Base-by-base conservation (phyloP, 2,329 filamentous ascomycete genomes). In the Colletotrichum lini region DNA sequence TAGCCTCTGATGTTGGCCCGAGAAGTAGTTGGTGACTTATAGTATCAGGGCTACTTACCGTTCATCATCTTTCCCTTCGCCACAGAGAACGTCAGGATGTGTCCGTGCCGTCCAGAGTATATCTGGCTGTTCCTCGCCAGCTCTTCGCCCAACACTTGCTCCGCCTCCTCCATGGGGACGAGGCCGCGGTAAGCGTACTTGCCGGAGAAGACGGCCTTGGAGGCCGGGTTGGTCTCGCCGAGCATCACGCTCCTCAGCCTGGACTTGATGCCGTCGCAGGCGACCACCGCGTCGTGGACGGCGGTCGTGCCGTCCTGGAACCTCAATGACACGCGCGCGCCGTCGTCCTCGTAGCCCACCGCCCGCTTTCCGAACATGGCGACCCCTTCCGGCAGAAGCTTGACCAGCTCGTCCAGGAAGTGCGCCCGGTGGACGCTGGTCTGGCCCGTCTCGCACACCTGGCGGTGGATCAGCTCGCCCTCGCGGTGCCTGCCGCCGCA, bases 191-290 rank as follows among this genome's bases (percentile, higher is more conserved):
- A 92, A 0, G 87, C 89, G 75, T 90, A 89, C 75, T 89, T 89
- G 23, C 87, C 84, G 0, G 85, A 85, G 72, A 88, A 92, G 0
- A 76, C 71, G 0, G 80, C 82, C 74, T 1, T 85, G 76, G 63
- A 82, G 59, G 35, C 84, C 75, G 64, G 82, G 76, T 57, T 81
- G 73, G 76, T 70, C 47, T 80, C 74, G 1, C 85, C 87, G 0
- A 91, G 79, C 12, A 92, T 78, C 2, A 89, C 76, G 42, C 85
- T 78, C 21, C 90, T 81, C 79, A 8, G 79, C 79, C 65, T 78
- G 78, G 69, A 18, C 6, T 91, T 90, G 75, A 92, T 89, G 0
- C 90, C 90, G 76, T 92, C 90, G 74, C 88, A 90, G 2, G 88
- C 73, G 79, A 93, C 80, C 0, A 91, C 65, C 0, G 78, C 82